Base-by-base conservation (phyloP, 2,329 filamentous ascomycete genomes). In the Trichoderma cornu-damae region DNA sequence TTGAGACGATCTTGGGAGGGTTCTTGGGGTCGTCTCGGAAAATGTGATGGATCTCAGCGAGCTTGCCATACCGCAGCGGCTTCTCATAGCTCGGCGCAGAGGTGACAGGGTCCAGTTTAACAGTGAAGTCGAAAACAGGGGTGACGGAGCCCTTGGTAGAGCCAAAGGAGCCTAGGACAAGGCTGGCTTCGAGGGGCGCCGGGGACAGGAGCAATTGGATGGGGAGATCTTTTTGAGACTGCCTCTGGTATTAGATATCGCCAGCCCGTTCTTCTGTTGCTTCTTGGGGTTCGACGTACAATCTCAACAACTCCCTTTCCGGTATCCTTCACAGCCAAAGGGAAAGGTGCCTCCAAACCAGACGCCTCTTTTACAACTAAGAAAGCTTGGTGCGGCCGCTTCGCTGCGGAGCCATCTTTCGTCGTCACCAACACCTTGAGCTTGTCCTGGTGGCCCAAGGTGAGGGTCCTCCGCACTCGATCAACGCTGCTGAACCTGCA, bases 331-430 rank as follows among this genome's bases (percentile, higher is more conserved):
- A 96, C 77, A 9, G 77, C 86, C 65, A 99, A 80, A 1, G 91
- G 85, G 67, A 93, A 96, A 1, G 92, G 91, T 22, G 91, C 86
- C 72, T 97, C 92, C 46, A 99, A 78, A 34, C 89, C 90, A 9
- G 85, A 86, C 11, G 79, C 76, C 65, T 97, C 91, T 65, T 83
- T 86, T 58, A 99, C 74, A 14, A 94, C 80, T 54, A 99, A 79
- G 77, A 96, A 96, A 5, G 91, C 91, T 75, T 99, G 94, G 74
- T 99, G 94, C 65, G 94, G 90, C 63, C 89, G 85, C 79, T 91
- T 93, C 46, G 83, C 81, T 65, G 85, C 86, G 73, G 85, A 85
- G 69, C 83, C 86, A 68, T 96, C 90, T 70, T 88, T 87, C 7
- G 90, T 82, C 32, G 90, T 96, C 66, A 99, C 76, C 63, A 85